phyloP scores from a whole-genome alignment of 768 basidiomycete species.

The Tulasnella calospora region DNA sequence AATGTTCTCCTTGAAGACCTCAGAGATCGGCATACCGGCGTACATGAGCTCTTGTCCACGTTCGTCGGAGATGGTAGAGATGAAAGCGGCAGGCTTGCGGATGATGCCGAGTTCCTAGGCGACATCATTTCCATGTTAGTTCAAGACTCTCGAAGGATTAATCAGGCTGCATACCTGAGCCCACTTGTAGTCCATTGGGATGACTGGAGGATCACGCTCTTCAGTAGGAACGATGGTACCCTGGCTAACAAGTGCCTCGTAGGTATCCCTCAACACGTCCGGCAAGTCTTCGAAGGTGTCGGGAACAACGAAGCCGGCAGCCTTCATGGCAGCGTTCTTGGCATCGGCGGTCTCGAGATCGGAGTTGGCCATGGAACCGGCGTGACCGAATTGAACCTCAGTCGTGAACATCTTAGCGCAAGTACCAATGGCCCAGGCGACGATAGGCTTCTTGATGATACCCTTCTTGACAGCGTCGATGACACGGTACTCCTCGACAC shows the following conservation, averaged over 20 bases:
- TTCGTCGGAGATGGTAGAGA: conserved; percentile 99
- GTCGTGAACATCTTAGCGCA: conserved; percentile 99
- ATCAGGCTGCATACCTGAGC: conserved; percentile 51
- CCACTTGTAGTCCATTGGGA: conserved; percentile 99
- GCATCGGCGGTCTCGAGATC: conserved; percentile 96
- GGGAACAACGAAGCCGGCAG: conserved; percentile 92
- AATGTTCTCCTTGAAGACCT: conserved; percentile 97
- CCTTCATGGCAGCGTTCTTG: conserved; percentile 93
- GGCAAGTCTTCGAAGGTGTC: conserved; percentile 97
- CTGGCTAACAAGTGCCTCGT: conserved; percentile 66
- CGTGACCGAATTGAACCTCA: conserved; percentile 99
- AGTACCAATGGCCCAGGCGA: conserved; percentile 99
- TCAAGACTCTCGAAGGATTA: not conserved
- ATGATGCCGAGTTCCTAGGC: conserved; percentile 82
- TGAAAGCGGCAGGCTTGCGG: conserved; percentile 97
- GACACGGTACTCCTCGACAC: conserved; percentile 97
- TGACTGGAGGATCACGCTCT: conserved; percentile 87
- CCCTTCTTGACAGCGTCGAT: conserved; percentile 95
- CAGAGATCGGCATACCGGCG: conserved; percentile 97
- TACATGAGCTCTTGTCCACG: conserved; percentile 97
- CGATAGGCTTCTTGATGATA: conserved; percentile 94
- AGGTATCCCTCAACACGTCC: conserved; percentile 73
- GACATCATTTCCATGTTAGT: no score
- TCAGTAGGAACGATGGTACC: conserved; percentile 64
- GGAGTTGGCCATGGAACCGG: conserved; percentile 96